These are phyloP conservation scores for Chenopodium formosanum DNA, from an alignment of 148 eudicot genomes.

Conservation along the genomic window DNA sequence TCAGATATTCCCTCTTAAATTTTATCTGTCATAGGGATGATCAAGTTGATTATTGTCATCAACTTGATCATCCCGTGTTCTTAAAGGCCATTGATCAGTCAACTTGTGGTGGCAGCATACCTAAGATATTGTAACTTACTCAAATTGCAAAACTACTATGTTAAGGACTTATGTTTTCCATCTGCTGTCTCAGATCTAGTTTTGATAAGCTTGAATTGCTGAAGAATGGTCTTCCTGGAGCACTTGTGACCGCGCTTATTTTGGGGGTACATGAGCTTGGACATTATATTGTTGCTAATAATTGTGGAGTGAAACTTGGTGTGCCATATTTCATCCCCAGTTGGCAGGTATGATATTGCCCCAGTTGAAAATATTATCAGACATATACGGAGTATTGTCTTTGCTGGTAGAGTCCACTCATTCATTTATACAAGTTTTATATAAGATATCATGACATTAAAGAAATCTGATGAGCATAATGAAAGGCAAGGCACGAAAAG, in stretches of 20 bases:
- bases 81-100: background rate
- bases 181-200: constrained; percentile 60
- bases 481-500: background rate
- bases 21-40: too few relatives aligned
- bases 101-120: background rate
- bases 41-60: too few relatives aligned
- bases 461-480: too few relatives aligned
- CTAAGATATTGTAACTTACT: background rate
- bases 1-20: too few relatives aligned
- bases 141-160: background rate
- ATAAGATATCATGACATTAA: too few relatives aligned
- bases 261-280: constrained; percentile 86
- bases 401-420: background rate
- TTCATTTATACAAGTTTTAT: background rate
- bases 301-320: constrained; percentile 74
- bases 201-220: constrained; percentile 72
- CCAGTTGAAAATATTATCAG: background rate
- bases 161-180: constrained; percentile 8
- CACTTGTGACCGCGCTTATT: constrained; percentile 81
- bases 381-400: background rate
- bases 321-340: constrained; percentile 93
- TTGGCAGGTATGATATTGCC: constrained; percentile 83
- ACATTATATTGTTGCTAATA: constrained; percentile 71
- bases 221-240: constrained; percentile 89
- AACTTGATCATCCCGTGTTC: background rate